A percentile compares a stretch with the other conserved stretches of the same genome.
phyloP scores from a whole-genome alignment of 139 green algal genomes.

The Coccomyxa sp. region DNA sequence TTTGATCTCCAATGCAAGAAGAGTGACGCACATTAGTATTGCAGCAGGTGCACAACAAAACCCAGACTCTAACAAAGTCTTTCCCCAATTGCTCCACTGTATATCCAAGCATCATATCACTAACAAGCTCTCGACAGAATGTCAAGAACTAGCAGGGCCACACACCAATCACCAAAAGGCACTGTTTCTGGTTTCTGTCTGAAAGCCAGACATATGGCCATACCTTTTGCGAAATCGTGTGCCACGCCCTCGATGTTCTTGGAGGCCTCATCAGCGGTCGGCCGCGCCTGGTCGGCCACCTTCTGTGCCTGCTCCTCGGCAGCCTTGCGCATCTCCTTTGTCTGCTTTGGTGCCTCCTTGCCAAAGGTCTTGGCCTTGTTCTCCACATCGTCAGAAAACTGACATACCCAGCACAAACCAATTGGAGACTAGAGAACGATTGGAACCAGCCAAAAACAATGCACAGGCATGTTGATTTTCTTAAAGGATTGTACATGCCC shows the following conservation, averaged over 20 bases:
- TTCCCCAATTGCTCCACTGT: too few species aligned
- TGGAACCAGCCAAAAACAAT: not conserved
- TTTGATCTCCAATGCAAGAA: too few species aligned
- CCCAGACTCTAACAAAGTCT: too few species aligned
- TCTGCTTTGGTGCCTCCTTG: conserved; percentile 2
- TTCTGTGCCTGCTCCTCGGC: conserved; percentile 1
- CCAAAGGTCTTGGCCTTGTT: not conserved
- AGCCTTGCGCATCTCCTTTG: conserved; percentile 4
- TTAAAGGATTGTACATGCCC: too few species aligned
- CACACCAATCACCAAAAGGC: too few species aligned
- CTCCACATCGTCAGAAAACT: not conserved
- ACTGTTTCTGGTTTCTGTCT: too few species aligned
- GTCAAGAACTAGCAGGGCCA: too few species aligned
- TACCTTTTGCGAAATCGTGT: not conserved
- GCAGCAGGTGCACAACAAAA: too few species aligned
- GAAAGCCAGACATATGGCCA: too few species aligned
- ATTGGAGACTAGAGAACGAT: not conserved
- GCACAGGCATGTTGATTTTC: not conserved
- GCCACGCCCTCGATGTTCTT: conserved; percentile 4
- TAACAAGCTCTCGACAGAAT: too few species aligned
- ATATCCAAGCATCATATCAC: too few species aligned
- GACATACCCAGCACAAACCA: not conserved
- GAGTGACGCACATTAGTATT: too few species aligned
- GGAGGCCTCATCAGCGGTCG: conserved; percentile 5
- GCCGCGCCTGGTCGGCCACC: conserved; percentile 4